Percentiles rank a stretch among this genome's conserved stretches.
phyloP scores from a whole-genome alignment of 1,139 yeast species.

The Saccharomycopsis phalli region DNA sequence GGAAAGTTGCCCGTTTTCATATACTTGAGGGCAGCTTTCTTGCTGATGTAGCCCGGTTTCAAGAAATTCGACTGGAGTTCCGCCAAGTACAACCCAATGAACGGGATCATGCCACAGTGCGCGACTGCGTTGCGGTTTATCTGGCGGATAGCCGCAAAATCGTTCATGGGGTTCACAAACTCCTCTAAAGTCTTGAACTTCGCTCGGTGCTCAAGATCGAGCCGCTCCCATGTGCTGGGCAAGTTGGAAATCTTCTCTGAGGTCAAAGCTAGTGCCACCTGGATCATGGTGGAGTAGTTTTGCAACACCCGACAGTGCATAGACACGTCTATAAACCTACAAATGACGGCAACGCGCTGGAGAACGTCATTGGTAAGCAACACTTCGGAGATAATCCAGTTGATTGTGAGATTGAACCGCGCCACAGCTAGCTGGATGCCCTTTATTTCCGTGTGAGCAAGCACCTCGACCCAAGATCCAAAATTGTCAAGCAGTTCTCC shows the following conservation, averaged over 20 bases:
- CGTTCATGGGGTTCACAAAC: slow-evolving; percentile 53
- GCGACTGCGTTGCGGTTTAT: slow-evolving; percentile 57
- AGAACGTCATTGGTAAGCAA: slow-evolving; percentile 51
- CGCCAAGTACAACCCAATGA: slow-evolving; percentile 74
- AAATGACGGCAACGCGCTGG: slow-evolving; percentile 58
- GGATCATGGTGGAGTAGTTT: slow-evolving; percentile 82
- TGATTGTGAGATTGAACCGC: slow-evolving; percentile 79
- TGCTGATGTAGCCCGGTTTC: slow-evolving; percentile 3
- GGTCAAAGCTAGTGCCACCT: slow-evolving; percentile 75
- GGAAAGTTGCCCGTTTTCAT: background rate
- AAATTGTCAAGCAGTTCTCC: too few relatives aligned
- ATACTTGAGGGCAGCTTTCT: slow-evolving; percentile 28
- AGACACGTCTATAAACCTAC: slow-evolving; percentile 80
- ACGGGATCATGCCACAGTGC: slow-evolving; percentile 79
- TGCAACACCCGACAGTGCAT: slow-evolving; percentile 62
- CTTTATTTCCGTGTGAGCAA: slow-evolving; percentile 49
- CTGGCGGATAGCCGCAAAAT: slow-evolving; percentile 56
- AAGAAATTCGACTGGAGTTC: slow-evolving; percentile 54
- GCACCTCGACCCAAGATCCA: slow-evolving; percentile 59
- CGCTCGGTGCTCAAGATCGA: slow-evolving; percentile 46
- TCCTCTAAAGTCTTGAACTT: slow-evolving; percentile 59
- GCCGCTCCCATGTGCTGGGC: slow-evolving; percentile 64
- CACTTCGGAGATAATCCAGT: slow-evolving; percentile 89
- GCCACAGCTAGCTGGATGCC: slow-evolving; percentile 84
- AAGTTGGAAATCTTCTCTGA: slow-evolving; percentile 56